Evolutionary conservation across 1,284 basidiomycete species (phyloP), one percentile per base, ranked within the genome.

Genomic region (Vanrija pseudolonga): DNA sequence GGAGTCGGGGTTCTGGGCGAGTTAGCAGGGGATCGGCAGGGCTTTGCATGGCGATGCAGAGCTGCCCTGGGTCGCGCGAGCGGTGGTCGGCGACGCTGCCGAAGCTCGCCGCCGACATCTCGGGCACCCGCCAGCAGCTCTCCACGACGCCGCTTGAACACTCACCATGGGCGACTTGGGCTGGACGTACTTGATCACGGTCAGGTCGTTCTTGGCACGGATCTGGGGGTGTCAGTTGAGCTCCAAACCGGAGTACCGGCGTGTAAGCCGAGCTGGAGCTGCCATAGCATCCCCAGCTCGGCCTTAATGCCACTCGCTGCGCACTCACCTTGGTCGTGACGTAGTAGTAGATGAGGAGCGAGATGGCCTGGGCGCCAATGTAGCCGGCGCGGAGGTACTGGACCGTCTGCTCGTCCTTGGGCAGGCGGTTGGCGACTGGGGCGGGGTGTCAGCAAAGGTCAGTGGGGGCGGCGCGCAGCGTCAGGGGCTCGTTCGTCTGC

Each of bases 121-220:
- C n/a, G n/a, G n/a, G n/a, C n/a, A n/a, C n/a, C n/a, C 19, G 8
- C 12, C 40, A n/a, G 4, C 39, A 3, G 39, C 18, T 17, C 18
- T 18, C 3, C 39, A 41, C 39, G 20, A 18, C 15, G 40, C 26
- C n/a, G 26, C 26, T 4, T n/a, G 24, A n/a, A 26, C 19, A 51
- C 57, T 52, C 44, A 59, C 57, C 59, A 60, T 56, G 24, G 59
- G 55, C 51, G 52, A 54, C 55, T 60, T 60, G 42, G 59, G 59
- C 55, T 56, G 55, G 32, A 60, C 59, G 40, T 60, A 60, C 55
- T 60, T 60, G 55, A 60, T 53, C 43, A 60, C 59, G 17, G 55
- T 56, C 45, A 60, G 55, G 55, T 60, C 59, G 55, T 60, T 60
- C 59, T 60, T 60, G 12, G 32, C 12, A 42, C 59, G 59, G 52